Evolutionary conservation across 2,329 filamentous ascomycete species (phyloP), one percentile per base, ranked within the genome.

Genomic region (Botrytis sinoallii): DNA sequence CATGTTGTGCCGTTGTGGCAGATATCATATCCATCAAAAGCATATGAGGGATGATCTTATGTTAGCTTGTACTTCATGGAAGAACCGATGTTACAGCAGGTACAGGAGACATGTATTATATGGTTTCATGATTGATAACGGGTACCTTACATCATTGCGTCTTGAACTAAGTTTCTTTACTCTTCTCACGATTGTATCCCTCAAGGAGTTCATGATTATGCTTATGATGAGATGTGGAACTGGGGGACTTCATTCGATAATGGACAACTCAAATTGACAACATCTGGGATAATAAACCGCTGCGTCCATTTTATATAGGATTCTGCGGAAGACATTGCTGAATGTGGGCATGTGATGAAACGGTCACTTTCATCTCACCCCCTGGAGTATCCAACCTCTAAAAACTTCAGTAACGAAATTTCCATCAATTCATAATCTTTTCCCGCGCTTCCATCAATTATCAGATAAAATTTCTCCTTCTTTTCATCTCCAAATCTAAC

Each of bases 51-150:
- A 65, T 42, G 60, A 42, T 42, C n/a, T 32, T 38, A 57, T 42
- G 38, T 38, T 42, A 57, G 35, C 52, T 74, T 77, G 76, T 71
- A 75, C 76, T 75, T 55, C 35, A 76, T 76, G 78, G 77, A 79
- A 77, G 70, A 70, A 69, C 74, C 74, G 74, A 73, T 70, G 76
- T 77, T 73, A 65, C 70, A 52, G 60, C 12, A 38, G 38, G 71
- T 71, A 66, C 67, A 60, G 14, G 14, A 42, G 20, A 65, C 32
- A 44, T 73, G 68, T 44, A 74, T 72, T 67, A 71, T 70, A 40
- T 48, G 74, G 79, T 80, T 79, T 79, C 78, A 79, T 73, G 74
- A 75, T 74, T 75, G 70, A 48, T 29, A 29, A 10, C 38, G 32
- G 65, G 35, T 57, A n/a, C 61, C 44, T 42, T 61, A 69, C 10